Conservation (phyloP, 1,284 basidiomycete genomes). For the Cryptococcus neoformans region DNA sequence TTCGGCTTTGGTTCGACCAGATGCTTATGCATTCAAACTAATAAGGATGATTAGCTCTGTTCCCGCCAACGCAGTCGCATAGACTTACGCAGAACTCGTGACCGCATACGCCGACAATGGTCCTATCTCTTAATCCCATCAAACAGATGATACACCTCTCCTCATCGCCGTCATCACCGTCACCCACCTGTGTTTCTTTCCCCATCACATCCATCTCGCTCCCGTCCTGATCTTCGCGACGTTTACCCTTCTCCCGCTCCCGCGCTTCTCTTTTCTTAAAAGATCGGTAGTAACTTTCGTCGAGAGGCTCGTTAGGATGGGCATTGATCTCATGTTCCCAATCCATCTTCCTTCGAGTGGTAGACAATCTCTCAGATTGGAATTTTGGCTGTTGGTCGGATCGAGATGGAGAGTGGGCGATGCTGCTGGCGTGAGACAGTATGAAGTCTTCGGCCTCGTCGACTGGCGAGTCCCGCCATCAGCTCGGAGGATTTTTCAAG, state of each 20-base stretch:
- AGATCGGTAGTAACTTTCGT: slow-evolving; percentile 2
- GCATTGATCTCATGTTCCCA: slow-evolving; percentile 28
- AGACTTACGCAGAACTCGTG: slow-evolving; percentile 64
- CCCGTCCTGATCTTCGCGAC: neutral
- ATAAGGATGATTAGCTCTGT: slow-evolving; percentile 4
- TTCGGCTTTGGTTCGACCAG: slow-evolving; percentile 65
- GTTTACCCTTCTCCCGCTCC: neutral
- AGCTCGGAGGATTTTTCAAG: neutral
- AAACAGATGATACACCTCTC: slow-evolving; percentile 64
- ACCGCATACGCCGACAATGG: slow-evolving; percentile 72
- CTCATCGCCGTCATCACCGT: slow-evolving; percentile 21
- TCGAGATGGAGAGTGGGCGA: slow-evolving; percentile 27
- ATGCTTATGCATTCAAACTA: slow-evolving; percentile 78
- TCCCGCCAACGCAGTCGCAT: neutral
- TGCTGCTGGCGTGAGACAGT: slow-evolving; percentile 26
- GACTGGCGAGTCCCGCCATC: slow-evolving; percentile 11
- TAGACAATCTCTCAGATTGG: slow-evolving; percentile 14
- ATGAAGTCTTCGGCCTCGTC: slow-evolving; percentile 41
- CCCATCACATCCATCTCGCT: neutral
- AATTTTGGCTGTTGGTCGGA: slow-evolving; percentile 10
- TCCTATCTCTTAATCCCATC: slow-evolving; percentile 68
- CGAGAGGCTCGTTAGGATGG: slow-evolving; percentile 23
- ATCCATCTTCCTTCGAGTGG: slow-evolving; percentile 30
- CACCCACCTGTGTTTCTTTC: neutral
- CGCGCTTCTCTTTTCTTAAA: neutral